Percentiles rank a stretch among this genome's conserved stretches.
phyloP scores from a whole-genome alignment of 164 flowering plant genomes.

The Magnolia sinica region DNA sequence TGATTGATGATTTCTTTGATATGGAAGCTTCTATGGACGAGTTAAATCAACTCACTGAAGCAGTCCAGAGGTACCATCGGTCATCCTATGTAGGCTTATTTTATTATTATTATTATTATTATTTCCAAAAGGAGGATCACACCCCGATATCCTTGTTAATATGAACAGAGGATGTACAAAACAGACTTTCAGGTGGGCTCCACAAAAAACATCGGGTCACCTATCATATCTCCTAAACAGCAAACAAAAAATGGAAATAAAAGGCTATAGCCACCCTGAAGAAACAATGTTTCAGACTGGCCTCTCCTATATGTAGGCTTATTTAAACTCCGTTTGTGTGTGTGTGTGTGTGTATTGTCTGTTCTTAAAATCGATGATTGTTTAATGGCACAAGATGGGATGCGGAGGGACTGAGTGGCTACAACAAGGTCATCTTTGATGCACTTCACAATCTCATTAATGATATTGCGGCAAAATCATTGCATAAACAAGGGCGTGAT shows the following conservation, averaged over 20 bases:
- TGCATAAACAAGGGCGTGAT: not conserved
- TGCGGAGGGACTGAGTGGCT: constrained; percentile 2
- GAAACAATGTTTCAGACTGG: too few species aligned
- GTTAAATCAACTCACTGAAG: not conserved
- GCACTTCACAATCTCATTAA: not conserved
- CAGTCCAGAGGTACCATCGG: constrained; percentile 1
- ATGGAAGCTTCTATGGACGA: constrained; percentile 3
- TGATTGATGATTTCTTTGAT: constrained; percentile 11
- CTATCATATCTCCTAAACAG: too few species aligned
- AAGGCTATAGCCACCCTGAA: too few species aligned
- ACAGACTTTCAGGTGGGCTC: too few species aligned
- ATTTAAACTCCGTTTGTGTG: not conserved
- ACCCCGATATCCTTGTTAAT: too few species aligned
- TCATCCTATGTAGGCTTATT: not conserved
- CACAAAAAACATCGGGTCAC: too few species aligned
- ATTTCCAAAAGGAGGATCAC: not conserved
- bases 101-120: not conserved
- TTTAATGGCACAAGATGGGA: constrained; percentile 6
- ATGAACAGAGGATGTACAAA: too few species aligned
- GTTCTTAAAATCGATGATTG: not conserved
- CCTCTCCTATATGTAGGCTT: not conserved
- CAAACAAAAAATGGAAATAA: too few species aligned
- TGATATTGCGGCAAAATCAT: not conserved
- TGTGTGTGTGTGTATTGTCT: not conserved
- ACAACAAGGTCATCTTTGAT: constrained; percentile 5